A percentile compares a stretch with the other conserved stretches of the same genome.
Conservation (phyloP, 306 rosid species). For the Ochetophila trinervis region DNA sequence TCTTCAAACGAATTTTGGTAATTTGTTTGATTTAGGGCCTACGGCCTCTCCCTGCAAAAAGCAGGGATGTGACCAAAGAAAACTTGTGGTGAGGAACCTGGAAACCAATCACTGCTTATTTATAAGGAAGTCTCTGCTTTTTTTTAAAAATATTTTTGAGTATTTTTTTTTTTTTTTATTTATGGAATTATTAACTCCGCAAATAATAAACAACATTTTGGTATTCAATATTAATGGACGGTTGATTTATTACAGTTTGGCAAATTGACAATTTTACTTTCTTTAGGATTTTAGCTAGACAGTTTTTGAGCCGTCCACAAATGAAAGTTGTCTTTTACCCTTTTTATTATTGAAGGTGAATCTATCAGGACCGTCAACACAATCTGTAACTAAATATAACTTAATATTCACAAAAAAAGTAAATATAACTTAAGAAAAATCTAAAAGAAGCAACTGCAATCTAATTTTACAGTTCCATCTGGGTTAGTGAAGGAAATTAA, state of each 20-base stretch:
- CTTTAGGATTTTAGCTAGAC: too few relatives aligned
- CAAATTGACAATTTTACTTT: background rate
- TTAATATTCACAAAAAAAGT: too few relatives aligned
- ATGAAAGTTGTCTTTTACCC: too few relatives aligned
- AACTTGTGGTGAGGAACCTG: background rate
- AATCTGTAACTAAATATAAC: too few relatives aligned
- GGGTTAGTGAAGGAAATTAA: too few relatives aligned
- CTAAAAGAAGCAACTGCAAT: too few relatives aligned
- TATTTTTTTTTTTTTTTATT: background rate
- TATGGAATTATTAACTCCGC: background rate
- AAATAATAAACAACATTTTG: background rate
- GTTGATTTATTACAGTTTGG: constrained; percentile 4
- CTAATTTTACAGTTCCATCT: too few relatives aligned
- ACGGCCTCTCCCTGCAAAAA: constrained; percentile 33
- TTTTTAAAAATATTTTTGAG: background rate
- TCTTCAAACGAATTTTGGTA: too few relatives aligned
- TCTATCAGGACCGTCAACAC: too few relatives aligned
- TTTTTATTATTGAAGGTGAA: too few relatives aligned
- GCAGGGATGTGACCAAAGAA: constrained; percentile 24
- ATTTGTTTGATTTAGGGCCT: background rate
- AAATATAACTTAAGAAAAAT: too few relatives aligned
- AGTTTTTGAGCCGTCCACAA: too few relatives aligned
- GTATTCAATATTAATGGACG: background rate
- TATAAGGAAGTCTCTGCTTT: background rate
- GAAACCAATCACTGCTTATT: constrained; percentile 7